Percentiles rank a stretch among this genome's conserved stretches.
phyloP scores from a whole-genome alignment of 441 rosid species.

The Gossypium lobatum region DNA sequence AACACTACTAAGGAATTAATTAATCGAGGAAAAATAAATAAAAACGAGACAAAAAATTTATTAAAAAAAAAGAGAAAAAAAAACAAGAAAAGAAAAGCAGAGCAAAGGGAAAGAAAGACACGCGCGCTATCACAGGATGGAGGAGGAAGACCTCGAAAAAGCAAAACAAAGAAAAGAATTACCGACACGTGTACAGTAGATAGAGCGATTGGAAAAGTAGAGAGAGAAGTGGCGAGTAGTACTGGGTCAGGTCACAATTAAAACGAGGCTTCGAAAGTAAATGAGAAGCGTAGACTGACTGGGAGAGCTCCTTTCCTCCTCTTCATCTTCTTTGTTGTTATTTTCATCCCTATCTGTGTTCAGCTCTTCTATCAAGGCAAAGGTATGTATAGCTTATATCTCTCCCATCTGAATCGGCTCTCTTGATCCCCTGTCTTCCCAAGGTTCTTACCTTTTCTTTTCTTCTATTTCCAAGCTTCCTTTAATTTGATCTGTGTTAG shows the following conservation, averaged over 20 bases:
- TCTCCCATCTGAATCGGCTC: neutral
- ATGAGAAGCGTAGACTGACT: conserved; percentile 29
- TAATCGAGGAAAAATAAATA: neutral
- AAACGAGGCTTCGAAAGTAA: conserved; percentile 34
- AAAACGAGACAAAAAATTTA: neutral
- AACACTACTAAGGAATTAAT: neutral
- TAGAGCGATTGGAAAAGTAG: conserved; percentile 11
- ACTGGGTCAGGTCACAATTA: conserved; percentile 21
- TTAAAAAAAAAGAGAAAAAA: neutral
- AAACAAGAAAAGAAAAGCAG: neutral
- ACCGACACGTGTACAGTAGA: conserved; percentile 12
- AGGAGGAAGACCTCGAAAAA: conserved; percentile 16
- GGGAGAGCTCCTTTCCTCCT: conserved; percentile 11
- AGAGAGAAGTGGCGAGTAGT: conserved; percentile 12
- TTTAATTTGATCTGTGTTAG: conserved; percentile 16
- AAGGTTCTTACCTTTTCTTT: neutral
- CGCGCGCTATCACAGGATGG: conserved; percentile 27
- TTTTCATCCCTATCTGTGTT: conserved; percentile 1
- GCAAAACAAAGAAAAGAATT: neutral
- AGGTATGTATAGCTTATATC: conserved; percentile 13
- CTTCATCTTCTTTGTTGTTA: neutral
- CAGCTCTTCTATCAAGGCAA: neutral
- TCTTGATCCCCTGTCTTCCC: conserved; percentile 11
- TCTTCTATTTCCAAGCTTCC: conserved; percentile 2
- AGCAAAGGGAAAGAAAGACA: neutral